These are phyloP conservation scores for Physcomitrium patens DNA, from an alignment of 225 moss, liverwort and hornwort species.

Conservation along the genomic window DNA sequence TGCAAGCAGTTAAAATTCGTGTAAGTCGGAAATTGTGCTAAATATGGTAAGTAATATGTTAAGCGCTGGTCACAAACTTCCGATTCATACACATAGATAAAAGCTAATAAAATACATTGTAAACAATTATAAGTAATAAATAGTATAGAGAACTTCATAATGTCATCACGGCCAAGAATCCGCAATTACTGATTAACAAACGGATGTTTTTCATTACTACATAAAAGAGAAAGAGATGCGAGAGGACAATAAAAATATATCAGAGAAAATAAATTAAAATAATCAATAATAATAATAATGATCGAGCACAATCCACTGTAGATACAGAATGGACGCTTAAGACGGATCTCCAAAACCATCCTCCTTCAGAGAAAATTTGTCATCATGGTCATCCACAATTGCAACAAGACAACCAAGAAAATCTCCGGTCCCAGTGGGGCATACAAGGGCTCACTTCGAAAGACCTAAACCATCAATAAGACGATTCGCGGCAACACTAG, in stretches of 20 bases:
- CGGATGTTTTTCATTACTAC: too few species aligned
- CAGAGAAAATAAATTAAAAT: too few species aligned
- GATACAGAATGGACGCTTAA: background rate
- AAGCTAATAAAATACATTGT: conserved; percentile 26
- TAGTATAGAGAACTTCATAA: conserved; percentile 8
- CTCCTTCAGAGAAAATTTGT: background rate
- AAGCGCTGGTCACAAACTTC: conserved; percentile 18
- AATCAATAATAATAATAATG: background rate
- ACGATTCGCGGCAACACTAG: background rate
- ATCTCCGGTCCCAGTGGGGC: background rate
- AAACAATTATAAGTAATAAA: background rate
- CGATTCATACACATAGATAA: background rate
- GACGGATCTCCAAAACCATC: background rate
- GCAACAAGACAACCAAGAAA: background rate
- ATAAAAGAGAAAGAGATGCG: too few species aligned
- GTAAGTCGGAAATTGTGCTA: background rate
- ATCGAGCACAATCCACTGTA: background rate
- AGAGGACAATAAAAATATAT: too few species aligned
- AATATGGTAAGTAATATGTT: conserved; percentile 15
- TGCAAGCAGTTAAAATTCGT: background rate
- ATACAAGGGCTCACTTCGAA: background rate
- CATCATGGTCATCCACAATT: background rate
- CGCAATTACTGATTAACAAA: too few species aligned
- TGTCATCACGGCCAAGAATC: background rate
- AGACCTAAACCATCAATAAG: background rate